Percentiles rank a stretch among this genome's conserved stretches.
These are phyloP conservation scores for Sporormia fimetaria DNA, from an alignment of 495 filamentous ascomycete genomes.

Conservation along the genomic window DNA sequence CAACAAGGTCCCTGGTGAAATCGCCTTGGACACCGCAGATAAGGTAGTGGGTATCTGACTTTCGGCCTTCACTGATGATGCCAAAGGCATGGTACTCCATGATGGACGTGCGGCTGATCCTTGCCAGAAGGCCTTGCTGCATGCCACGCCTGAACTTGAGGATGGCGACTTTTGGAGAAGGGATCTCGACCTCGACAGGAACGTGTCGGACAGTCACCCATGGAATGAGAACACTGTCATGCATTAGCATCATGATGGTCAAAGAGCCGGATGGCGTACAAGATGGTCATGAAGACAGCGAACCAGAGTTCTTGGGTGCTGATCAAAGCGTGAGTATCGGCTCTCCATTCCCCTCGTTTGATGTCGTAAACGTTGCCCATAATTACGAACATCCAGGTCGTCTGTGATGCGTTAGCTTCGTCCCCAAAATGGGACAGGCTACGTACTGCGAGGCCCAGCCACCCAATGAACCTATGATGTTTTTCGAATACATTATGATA, in stretches of 20 bases:
- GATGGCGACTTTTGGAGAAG: slow-evolving; percentile 36
- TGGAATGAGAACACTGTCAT: slow-evolving; percentile 33
- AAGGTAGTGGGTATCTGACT: slow-evolving; percentile 35
- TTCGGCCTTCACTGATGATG: slow-evolving; percentile 37
- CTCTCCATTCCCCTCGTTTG: slow-evolving; percentile 30
- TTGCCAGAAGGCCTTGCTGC: slow-evolving; percentile 38
- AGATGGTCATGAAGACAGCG: slow-evolving; percentile 38
- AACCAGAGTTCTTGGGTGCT: slow-evolving; percentile 38
- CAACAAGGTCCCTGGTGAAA: slow-evolving; percentile 35
- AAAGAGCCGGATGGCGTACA: slow-evolving; percentile 25
- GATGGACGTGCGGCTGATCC: slow-evolving; percentile 37
- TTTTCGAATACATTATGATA: slow-evolving; percentile 36
- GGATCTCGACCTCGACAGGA: slow-evolving; percentile 37
- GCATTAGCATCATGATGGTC: slow-evolving; percentile 19
- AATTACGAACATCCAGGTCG: slow-evolving; percentile 37
- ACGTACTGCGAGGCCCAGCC: slow-evolving; percentile 36
- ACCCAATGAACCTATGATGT: slow-evolving; percentile 38
- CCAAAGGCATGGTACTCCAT: slow-evolving; percentile 41
- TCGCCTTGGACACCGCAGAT: slow-evolving; percentile 40
- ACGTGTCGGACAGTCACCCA: slow-evolving; percentile 38
- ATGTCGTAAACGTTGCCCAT: slow-evolving; percentile 35
- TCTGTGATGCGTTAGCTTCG: slow-evolving; percentile 24
- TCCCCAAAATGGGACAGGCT: background rate
- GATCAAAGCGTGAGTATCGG: slow-evolving; percentile 32
- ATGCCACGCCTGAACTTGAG: slow-evolving; percentile 37